Base-by-base conservation (phyloP, 2,329 filamentous ascomycete genomes). In the Colletotrichum cereale region DNA sequence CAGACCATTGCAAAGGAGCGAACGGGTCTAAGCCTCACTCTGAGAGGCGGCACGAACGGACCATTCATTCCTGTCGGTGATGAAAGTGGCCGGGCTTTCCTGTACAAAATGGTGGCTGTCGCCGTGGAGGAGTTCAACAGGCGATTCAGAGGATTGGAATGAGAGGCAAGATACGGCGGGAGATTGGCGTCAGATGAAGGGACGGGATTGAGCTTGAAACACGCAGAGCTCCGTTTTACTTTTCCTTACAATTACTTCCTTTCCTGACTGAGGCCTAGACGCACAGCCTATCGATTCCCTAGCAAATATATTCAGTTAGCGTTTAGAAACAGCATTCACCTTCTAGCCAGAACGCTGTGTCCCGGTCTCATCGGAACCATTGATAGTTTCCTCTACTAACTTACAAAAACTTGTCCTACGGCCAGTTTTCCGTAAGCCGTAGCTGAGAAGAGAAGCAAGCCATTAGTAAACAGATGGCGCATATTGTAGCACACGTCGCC, bases 1-100 rank as follows among this genome's bases (percentile, higher is more conserved):
- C 95, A 98, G 85, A 98, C 95, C 0, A 98, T 99, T 75, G 93
- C 92, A 56, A 99, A 98, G 85, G 97, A 99, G 86, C 87, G 96
- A 63, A 99, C 96, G 0, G 97, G 96, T 0, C 90, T 99, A 83
- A 95, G 93, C 75, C 89, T 99, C 73, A 92, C 93, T 57, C 84
- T 98, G 75, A 93, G 97, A 75, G 96, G 95, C 14, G 96, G 95
- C 4, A 93, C 92, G 2, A 97, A 97, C 79, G 96, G 96, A 0
- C 96, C 96, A 2, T 99, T 98, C 78, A 91, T 99, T 8, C 96
- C 96, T 0, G 93, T 98, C 7, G 92, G 91, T n/a, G 95, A 97
- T 77, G 96, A 98, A 81, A 93, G 91, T 66, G 87, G 88, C 38
- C 82, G 90, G 52, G 85, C 86, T 1, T 92, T 90, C 77, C 76